Conservation (phyloP, 805 yeast genomes). For the Metschnikowia cerradonensis region DNA sequence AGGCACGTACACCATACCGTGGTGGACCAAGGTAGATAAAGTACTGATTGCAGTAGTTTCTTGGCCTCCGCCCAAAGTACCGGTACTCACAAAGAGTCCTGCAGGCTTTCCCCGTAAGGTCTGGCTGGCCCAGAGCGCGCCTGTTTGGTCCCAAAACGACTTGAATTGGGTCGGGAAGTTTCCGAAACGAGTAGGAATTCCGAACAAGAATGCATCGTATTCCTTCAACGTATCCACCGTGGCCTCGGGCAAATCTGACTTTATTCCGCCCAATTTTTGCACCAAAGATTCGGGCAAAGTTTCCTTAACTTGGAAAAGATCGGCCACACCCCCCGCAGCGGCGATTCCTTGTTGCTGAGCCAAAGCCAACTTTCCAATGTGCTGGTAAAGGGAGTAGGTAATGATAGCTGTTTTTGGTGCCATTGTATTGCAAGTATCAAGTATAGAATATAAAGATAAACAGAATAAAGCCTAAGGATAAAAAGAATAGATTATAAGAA, state of each 20-base stretch:
- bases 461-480: no score
- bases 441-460: no score
- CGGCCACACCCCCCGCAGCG: constrained; percentile 65
- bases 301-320: constrained; percentile 70
- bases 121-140: constrained; percentile 72
- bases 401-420: constrained; percentile 41
- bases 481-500: no score
- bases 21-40: constrained; percentile 62
- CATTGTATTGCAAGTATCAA: constrained; percentile 15
- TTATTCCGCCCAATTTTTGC: constrained; percentile 52
- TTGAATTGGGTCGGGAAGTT: constrained; percentile 72
- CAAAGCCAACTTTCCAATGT: constrained; percentile 64
- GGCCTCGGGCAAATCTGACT: constrained; percentile 39
- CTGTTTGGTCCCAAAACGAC: constrained; percentile 73
- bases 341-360: constrained; percentile 64
- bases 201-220: constrained; percentile 74
- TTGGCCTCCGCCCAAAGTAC: constrained; percentile 75
- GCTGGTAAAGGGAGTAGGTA: constrained; percentile 75
- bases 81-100: constrained; percentile 68
- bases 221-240: constrained; percentile 49
- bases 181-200: constrained; percentile 79
- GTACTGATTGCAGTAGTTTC: constrained; percentile 63
- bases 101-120: constrained; percentile 68
- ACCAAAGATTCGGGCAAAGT: constrained; percentile 63
- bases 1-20: constrained; percentile 74